Percentiles rank a stretch among this genome's conserved stretches.
These are phyloP conservation scores for Nakazawaea ernobii DNA, from an alignment of 805 yeast species.

Conservation along the genomic window DNA sequence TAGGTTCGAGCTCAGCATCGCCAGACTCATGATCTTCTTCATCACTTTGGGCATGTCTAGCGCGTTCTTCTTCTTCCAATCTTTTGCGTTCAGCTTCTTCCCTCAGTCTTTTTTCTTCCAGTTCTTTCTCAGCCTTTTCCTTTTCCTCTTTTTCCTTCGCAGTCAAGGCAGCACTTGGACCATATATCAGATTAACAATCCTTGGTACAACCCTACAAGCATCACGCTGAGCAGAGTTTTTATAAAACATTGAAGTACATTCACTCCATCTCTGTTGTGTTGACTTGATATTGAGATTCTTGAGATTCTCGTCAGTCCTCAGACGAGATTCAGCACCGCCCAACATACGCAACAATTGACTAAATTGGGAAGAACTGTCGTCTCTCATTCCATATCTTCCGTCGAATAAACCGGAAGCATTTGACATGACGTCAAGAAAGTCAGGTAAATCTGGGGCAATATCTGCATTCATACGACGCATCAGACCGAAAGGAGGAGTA, in stretches of 20 bases:
- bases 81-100: slow-evolving; percentile 29
- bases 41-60: slow-evolving; percentile 15
- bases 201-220: slow-evolving; percentile 31
- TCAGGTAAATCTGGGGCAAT: slow-evolving; percentile 6
- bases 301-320: slow-evolving; percentile 7
- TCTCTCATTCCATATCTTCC: slow-evolving; percentile 1
- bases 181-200: slow-evolving; percentile 42
- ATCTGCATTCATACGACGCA: slow-evolving; percentile 4
- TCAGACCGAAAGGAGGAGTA: not conserved
- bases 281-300: slow-evolving; percentile 22
- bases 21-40: slow-evolving; percentile 16
- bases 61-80: slow-evolving; percentile 25
- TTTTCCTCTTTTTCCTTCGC: slow-evolving; percentile 23
- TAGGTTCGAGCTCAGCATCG: slow-evolving; percentile 36
- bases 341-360: slow-evolving; percentile 8
- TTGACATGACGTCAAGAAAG: slow-evolving; percentile 3
- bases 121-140: slow-evolving; percentile 19
- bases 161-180: slow-evolving; percentile 38
- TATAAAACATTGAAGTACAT: slow-evolving; percentile 43
- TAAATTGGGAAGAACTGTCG: slow-evolving; percentile 4
- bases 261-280: slow-evolving; percentile 70
- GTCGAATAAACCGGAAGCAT: not conserved
- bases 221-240: slow-evolving; percentile 29
- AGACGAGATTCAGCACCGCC: slow-evolving; percentile 3
- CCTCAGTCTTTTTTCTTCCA: slow-evolving; percentile 22